phyloP scores from a whole-genome alignment of 768 basidiomycete genomes.

The Sporobolomyces pararoseus region DNA sequence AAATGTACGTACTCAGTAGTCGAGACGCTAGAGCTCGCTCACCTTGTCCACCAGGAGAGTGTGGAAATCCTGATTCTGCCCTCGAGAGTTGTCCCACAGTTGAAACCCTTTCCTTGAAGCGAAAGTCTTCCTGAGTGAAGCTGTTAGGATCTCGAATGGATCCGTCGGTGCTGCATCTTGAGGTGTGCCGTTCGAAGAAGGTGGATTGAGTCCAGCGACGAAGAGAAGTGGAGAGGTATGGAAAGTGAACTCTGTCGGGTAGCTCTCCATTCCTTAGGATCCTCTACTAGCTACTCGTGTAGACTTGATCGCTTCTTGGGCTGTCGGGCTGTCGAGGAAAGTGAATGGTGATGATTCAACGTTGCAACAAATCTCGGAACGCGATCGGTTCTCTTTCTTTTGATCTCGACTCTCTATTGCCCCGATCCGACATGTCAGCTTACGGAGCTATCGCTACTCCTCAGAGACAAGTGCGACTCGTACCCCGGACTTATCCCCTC shows the following conservation, averaged over 20 bases:
- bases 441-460: constrained; percentile 61
- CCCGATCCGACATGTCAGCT: constrained; percentile 58
- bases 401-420: neutral
- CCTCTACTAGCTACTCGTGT: neutral
- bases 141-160: constrained; percentile 58
- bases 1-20: no score
- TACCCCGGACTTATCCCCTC: constrained; percentile 32
- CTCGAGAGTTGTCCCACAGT: constrained; percentile 47
- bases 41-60: constrained; percentile 78
- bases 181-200: constrained; percentile 45
- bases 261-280: constrained; percentile 69
- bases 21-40: no score
- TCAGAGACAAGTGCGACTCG: neutral
- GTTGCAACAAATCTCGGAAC: neutral
- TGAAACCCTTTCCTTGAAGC: constrained; percentile 45
- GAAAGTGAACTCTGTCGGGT: constrained; percentile 80
- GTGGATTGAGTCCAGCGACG: constrained; percentile 70
- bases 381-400: neutral
- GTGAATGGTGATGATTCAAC: neutral
- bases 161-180: constrained; percentile 53
- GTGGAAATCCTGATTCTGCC: constrained; percentile 59
- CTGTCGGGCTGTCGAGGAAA: no score
- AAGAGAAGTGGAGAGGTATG: constrained; percentile 93
- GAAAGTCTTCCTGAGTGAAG: constrained; percentile 67
- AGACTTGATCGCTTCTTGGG: no score